These are phyloP conservation scores for Pichia sp. DNA, from an alignment of 1,139 yeast species.

Conservation along the genomic window DNA sequence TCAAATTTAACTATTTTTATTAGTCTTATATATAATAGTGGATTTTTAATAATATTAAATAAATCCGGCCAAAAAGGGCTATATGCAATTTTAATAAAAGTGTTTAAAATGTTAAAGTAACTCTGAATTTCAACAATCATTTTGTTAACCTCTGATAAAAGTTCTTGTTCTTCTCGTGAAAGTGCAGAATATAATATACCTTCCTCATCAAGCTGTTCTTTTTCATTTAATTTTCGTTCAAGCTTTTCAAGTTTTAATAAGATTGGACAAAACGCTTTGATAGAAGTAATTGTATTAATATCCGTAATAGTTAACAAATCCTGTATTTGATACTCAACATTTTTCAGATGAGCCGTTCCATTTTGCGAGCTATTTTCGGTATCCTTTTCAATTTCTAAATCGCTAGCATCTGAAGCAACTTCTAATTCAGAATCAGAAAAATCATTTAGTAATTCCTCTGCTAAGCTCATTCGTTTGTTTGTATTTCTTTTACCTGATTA, in stretches of 20 bases:
- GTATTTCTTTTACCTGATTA: neutral
- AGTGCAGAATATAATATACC: neutral
- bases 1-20: constrained; percentile 47
- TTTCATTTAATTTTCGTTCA: constrained; percentile 20
- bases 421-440: constrained; percentile 16
- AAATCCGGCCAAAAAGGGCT: constrained; percentile 65
- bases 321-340: neutral
- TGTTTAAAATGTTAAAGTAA: constrained; percentile 48
- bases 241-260: constrained; percentile 21
- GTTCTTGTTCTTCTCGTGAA: constrained; percentile 15
- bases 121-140: constrained; percentile 48
- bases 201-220: neutral
- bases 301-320: constrained; percentile 13
- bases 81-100: constrained; percentile 49
- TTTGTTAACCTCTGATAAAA: constrained; percentile 52
- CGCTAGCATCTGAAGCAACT: neutral
- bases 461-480: constrained; percentile 20
- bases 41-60: constrained; percentile 54
- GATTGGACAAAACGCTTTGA: constrained; percentile 19
- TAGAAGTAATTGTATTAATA: constrained; percentile 5
- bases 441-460: constrained; percentile 22
- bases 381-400: neutral
- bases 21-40: constrained; percentile 56
- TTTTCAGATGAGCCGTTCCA: neutral
- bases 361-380: no score